These are phyloP conservation scores for Starmerella vaccinii DNA, from an alignment of 805 yeast species.

Conservation along the genomic window DNA sequence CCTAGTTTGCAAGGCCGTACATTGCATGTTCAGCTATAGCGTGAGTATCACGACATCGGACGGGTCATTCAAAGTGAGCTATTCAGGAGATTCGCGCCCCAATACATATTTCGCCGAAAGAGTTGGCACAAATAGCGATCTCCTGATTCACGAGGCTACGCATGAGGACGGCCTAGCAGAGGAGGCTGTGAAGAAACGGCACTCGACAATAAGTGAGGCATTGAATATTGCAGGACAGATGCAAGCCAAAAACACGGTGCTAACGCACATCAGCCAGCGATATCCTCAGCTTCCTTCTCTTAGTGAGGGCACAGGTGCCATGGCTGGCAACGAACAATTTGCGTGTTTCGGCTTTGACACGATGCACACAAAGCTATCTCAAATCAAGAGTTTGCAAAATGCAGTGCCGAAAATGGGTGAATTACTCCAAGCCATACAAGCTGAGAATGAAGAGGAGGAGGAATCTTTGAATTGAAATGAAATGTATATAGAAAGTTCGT, in stretches of 20 bases:
- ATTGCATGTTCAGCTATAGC: constrained; percentile 75
- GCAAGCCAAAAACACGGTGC: constrained; percentile 58
- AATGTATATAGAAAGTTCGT: too few species aligned
- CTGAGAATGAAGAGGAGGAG: background rate
- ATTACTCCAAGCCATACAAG: constrained; percentile 19
- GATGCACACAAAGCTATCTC: constrained; percentile 41
- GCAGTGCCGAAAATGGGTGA: constrained; percentile 22
- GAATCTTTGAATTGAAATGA: background rate
- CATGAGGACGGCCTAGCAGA: constrained; percentile 64
- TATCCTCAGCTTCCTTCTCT: constrained; percentile 49
- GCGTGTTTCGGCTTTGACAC: constrained; percentile 51
- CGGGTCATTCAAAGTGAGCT: constrained; percentile 55
- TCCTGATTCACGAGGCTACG: constrained; percentile 88
- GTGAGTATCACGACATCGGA: constrained; percentile 38
- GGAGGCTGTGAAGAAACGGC: constrained; percentile 75
- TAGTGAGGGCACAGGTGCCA: constrained; percentile 11
- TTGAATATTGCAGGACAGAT: constrained; percentile 55
- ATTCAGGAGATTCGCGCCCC: constrained; percentile 94
- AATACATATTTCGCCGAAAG: constrained; percentile 45
- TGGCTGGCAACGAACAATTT: constrained; percentile 27
- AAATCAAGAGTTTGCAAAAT: constrained; percentile 33
- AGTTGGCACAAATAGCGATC: constrained; percentile 56
- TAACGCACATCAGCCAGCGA: constrained; percentile 91
- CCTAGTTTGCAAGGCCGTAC: constrained; percentile 63
- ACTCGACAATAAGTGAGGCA: constrained; percentile 85